Percentiles rank a stretch among this genome's conserved stretches.
Conservation (phyloP, 768 basidiomycete species). For the Mycena olivaceomarginata region DNA sequence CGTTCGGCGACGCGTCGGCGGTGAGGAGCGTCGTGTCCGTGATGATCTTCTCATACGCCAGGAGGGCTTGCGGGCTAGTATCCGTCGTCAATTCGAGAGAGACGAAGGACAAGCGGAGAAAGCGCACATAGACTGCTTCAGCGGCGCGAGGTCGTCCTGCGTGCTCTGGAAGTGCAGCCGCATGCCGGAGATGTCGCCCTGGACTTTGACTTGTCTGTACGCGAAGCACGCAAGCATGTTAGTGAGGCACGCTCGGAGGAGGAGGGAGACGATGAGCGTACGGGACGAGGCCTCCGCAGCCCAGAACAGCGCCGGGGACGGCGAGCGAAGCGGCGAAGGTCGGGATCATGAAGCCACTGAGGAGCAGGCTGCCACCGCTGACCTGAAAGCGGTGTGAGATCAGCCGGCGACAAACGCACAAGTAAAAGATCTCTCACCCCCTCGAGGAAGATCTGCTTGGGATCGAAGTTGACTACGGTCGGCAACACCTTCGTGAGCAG, state of each 20-base stretch:
- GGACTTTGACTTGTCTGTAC: conserved; percentile 48
- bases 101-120: neutral
- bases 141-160: conserved; percentile 46
- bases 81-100: neutral
- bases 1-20: conserved; percentile 50
- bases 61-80: conserved; percentile 47
- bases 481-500: conserved; percentile 51
- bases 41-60: conserved; percentile 49
- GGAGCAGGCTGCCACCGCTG: conserved; percentile 51
- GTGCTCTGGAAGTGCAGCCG: conserved; percentile 53
- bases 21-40: conserved; percentile 46
- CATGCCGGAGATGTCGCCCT: conserved; percentile 49
- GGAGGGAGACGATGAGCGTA: conserved; percentile 22
- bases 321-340: conserved; percentile 49
- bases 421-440: conserved; percentile 37
- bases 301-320: conserved; percentile 49
- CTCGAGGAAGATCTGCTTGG: conserved; percentile 50
- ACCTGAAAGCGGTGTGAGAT: conserved; percentile 18
- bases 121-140: conserved; percentile 48
- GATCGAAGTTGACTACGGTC: conserved; percentile 51
- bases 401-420: neutral
- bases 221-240: neutral
- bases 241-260: neutral
- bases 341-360: conserved; percentile 53
- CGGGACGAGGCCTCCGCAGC: conserved; percentile 51